These are phyloP conservation scores for Trametes pubescens DNA, from an alignment of 1,284 basidiomycete genomes.

Conservation along the genomic window DNA sequence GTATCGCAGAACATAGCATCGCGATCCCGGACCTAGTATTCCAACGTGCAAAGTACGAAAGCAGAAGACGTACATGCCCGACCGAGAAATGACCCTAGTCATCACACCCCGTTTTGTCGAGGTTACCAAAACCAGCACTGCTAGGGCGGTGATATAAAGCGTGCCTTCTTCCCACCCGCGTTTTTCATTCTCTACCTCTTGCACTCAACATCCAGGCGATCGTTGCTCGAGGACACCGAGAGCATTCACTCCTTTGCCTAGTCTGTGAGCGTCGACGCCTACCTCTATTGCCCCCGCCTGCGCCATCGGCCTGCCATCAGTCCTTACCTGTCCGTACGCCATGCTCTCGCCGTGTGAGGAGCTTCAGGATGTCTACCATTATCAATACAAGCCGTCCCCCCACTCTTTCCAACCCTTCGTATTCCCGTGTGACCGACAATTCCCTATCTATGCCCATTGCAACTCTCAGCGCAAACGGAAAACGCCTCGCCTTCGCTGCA, in stretches of 20 bases:
- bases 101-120: slow-evolving; percentile 28
- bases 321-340: slow-evolving; percentile 17
- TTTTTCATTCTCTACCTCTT: slow-evolving; percentile 25
- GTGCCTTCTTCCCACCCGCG: slow-evolving; percentile 16
- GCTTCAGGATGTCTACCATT: slow-evolving; percentile 16
- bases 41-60: slow-evolving; percentile 15
- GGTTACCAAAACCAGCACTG: slow-evolving; percentile 25
- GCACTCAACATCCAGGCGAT: slow-evolving; percentile 34
- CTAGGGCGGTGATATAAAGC: slow-evolving; percentile 29
- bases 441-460: slow-evolving; percentile 32
- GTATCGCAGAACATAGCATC: slow-evolving; percentile 8
- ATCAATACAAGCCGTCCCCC: slow-evolving; percentile 22
- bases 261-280: slow-evolving; percentile 6
- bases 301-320: slow-evolving; percentile 15
- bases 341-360: slow-evolving; percentile 25
- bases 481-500: slow-evolving; percentile 10
- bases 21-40: not conserved
- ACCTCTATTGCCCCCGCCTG: not conserved
- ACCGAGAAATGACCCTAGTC: slow-evolving; percentile 24
- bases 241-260: slow-evolving; percentile 29
- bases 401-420: slow-evolving; percentile 23
- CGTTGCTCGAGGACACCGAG: slow-evolving; percentile 26
- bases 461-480: slow-evolving; percentile 24
- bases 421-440: slow-evolving; percentile 29
- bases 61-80: slow-evolving; percentile 18